Percentiles rank a stretch among this genome's conserved stretches.
These are phyloP conservation scores for Fusarium avenaceum DNA, from an alignment of 2,329 filamentous ascomycete species.

Conservation along the genomic window DNA sequence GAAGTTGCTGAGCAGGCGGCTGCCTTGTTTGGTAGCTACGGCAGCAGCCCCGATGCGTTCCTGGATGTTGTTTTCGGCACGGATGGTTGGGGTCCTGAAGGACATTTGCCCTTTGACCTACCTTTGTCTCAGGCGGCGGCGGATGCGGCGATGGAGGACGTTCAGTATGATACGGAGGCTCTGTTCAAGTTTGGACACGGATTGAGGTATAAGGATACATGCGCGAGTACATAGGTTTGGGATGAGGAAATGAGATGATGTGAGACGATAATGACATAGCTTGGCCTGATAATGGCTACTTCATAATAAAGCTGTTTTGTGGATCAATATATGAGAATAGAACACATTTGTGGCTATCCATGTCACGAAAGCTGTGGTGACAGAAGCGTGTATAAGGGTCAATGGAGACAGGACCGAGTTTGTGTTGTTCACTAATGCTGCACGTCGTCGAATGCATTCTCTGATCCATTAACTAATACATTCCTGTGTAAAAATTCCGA, in stretches of 20 bases:
- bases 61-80: constrained; percentile 59
- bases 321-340: not conserved
- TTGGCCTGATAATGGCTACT: not conserved
- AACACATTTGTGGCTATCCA: not conserved
- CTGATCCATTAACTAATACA: not conserved
- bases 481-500: no score
- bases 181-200: constrained; percentile 52
- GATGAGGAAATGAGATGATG: not conserved
- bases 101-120: constrained; percentile 57
- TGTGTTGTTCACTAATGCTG: not conserved
- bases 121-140: constrained; percentile 61
- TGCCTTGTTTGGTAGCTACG: constrained; percentile 58
- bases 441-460: no score
- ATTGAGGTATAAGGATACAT: constrained; percentile 51
- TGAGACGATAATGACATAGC: constrained; percentile 15
- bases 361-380: not conserved
- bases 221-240: constrained; percentile 6
- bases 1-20: constrained; percentile 57
- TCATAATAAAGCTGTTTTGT: not conserved
- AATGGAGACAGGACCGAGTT: not conserved
- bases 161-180: constrained; percentile 49
- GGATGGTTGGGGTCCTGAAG: constrained; percentile 53
- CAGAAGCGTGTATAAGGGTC: not conserved
- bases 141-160: constrained; percentile 49
- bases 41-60: constrained; percentile 57